Conservation (phyloP, 768 basidiomycete species). For the Naganishia vishniacii region DNA sequence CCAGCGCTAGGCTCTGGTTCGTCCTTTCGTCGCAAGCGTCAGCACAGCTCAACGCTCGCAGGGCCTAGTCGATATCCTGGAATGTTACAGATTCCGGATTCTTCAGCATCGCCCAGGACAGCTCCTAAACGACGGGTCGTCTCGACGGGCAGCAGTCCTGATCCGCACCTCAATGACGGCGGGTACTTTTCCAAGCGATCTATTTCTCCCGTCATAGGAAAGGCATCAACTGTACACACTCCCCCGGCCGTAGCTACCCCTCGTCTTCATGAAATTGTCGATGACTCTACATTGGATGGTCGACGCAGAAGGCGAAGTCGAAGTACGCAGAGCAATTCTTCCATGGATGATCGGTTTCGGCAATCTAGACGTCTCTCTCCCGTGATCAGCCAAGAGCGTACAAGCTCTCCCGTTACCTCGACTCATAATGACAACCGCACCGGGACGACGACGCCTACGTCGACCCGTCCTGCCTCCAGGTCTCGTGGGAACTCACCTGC, state of each 20-base stretch:
- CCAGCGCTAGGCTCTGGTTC: neutral
- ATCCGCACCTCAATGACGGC: too few relatives aligned
- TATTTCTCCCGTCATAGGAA: too few relatives aligned
- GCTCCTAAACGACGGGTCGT: neutral
- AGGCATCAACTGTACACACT: too few relatives aligned
- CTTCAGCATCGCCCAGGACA: neutral
- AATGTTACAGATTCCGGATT: conserved; percentile 3
- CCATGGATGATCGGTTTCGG: neutral
- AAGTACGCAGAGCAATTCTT: neutral
- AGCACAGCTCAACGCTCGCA: neutral
- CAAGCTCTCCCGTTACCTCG: neutral
- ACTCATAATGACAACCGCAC: neutral
- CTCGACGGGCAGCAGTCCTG: conserved; percentile 3
- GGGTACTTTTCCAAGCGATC: too few relatives aligned
- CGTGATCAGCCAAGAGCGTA: neutral
- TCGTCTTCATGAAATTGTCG: neutral
- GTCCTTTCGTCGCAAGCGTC: neutral
- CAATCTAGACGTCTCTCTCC: neutral
- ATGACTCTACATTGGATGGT: neutral
- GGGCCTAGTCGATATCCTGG: conserved; percentile 12
- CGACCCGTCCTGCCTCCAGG: conserved; percentile 3
- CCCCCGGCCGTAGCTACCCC: neutral
- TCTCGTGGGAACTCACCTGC: neutral
- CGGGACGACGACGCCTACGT: conserved; percentile 3
- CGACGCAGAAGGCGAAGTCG: neutral